Base-by-base conservation (phyloP, 805 yeast species). In the Wickerhamiella vanderwaltii region DNA sequence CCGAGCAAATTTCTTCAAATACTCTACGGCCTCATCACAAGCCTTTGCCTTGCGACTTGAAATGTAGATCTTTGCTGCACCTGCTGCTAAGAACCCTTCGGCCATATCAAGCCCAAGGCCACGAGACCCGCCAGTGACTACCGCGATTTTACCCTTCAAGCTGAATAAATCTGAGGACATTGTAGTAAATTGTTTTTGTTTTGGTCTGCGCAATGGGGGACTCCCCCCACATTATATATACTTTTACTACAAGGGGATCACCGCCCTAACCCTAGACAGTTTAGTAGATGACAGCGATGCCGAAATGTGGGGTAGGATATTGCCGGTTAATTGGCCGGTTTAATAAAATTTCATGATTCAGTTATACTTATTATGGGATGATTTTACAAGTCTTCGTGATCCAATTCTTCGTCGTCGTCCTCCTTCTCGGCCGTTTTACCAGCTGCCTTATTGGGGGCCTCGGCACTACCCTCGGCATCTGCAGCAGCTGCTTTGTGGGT, bases 71-170 rank as follows among this genome's bases (percentile, higher is more conserved):
- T 70, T 62, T 28, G 71, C 60, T 3, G 82, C 83, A 1, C 85
- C 85, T 44, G 74, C 72, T 35, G 62, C 56, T 4, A 78, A 69
- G 31, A 77, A 65, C 1, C 73, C 74, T 54, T 76, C 82, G 13
- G 83, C 82, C 59, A 79, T 73, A 54, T 73, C 60, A 32, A 75
- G 69, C 0, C 88, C 88, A 36, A 79, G 71, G 0, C 88, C 88
- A 51, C 87, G 65, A 19, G 84, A 73, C 22, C 86, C 85, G 3
- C 86, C 87, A 5, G 87, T 79, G 46, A 79, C 66, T 4, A 73
- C 72, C 0, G 79, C 84, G 7, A 69, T 67, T 58, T 77, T 78
- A 12, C 79, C 82, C 46, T 73, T 61, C 29, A 74, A 75, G 45
- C 56, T 53, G 35, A 65, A 56, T 29, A 53, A 30, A 11, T 46